phyloP scores from a whole-genome alignment of 176 grass and related monocot species.

The Bothriochloa decipiens region DNA sequence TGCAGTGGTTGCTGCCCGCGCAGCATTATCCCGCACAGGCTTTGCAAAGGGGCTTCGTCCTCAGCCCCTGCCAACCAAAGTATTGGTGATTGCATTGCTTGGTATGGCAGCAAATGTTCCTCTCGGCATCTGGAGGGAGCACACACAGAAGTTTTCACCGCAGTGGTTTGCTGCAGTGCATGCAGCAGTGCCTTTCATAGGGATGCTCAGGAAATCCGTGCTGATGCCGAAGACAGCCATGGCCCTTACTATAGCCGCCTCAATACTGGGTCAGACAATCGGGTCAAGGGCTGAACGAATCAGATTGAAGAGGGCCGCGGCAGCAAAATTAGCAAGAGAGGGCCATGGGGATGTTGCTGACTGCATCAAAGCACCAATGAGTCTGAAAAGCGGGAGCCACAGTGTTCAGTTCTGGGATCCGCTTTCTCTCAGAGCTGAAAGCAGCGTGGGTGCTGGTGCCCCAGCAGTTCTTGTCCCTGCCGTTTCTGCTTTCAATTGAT shows the following conservation, averaged over 20 bases:
- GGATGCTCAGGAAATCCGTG: conserved; percentile 90
- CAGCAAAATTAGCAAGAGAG: conserved; percentile 27
- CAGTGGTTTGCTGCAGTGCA: conserved; percentile 79
- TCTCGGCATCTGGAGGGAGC: conserved; percentile 87
- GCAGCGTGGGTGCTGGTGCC: not conserved
- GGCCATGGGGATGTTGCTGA: not conserved
- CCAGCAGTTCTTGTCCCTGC: conserved; percentile 44
- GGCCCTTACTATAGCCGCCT: conserved; percentile 80
- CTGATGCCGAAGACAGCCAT: conserved; percentile 81
- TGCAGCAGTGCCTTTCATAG: conserved; percentile 80
- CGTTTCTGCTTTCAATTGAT: conserved; percentile 47
- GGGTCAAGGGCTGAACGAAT: conserved; percentile 89
- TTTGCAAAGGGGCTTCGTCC: conserved; percentile 80
- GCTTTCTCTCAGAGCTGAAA: conserved; percentile 44
- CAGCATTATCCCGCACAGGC: conserved; percentile 58
- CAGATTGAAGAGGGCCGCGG: conserved; percentile 58
- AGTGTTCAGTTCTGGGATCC: conserved; percentile 57
- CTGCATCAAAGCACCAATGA: conserved; percentile 35
- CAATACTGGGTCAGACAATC: conserved; percentile 76
- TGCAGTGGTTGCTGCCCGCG: conserved; percentile 67
- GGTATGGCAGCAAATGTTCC: conserved; percentile 83
- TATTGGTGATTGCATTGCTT: conserved; percentile 77
- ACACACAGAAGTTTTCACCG: conserved; percentile 72
- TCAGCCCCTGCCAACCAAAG: conserved; percentile 65
- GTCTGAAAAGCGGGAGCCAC: conserved; percentile 48